Evolutionary conservation across 2,329 filamentous ascomycete genomes (phyloP).

Genomic region (Microcyclospora pomicola): DNA sequence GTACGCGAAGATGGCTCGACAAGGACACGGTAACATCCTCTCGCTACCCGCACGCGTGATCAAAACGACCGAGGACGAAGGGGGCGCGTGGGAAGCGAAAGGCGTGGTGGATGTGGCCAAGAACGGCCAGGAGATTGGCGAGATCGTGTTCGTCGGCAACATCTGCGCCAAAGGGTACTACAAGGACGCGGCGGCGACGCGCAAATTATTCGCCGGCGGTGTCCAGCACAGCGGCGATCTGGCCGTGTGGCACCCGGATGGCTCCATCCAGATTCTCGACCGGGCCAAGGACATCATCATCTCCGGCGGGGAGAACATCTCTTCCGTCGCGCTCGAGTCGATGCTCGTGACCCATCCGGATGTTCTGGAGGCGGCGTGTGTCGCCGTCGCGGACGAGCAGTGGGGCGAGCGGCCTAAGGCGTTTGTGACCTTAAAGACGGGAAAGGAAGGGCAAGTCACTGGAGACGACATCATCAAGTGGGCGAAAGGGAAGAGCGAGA

Average conservation of each 20-base stretch:
- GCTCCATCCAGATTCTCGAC: conserved; percentile 82
- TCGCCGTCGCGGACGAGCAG: conserved; percentile 72
- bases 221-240: conserved; percentile 82
- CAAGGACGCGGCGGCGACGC: conserved; percentile 74
- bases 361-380: conserved; percentile 81
- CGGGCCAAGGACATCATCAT: conserved; percentile 98
- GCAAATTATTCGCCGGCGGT: conserved; percentile 75
- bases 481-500: conserved; percentile 66
- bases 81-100: conserved; percentile 22
- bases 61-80: conserved; percentile 53
- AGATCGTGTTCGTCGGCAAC: conserved; percentile 80
- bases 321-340: conserved; percentile 77
- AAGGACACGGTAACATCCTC: conserved; percentile 83
- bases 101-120: conserved; percentile 54
- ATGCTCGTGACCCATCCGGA: conserved; percentile 81
- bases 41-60: conserved; percentile 70
- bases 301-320: conserved; percentile 93
- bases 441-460: conserved; percentile 36
- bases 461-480: conserved; percentile 67
- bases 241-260: conserved; percentile 85
- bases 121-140: conserved; percentile 63
- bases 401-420: conserved; percentile 97
- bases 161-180: conserved; percentile 88
- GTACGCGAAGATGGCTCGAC: conserved; percentile 80
- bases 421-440: conserved; percentile 67